Evolutionary conservation across 73 alveolate species (phyloP).

Genomic region (Diophrys sp.): DNA sequence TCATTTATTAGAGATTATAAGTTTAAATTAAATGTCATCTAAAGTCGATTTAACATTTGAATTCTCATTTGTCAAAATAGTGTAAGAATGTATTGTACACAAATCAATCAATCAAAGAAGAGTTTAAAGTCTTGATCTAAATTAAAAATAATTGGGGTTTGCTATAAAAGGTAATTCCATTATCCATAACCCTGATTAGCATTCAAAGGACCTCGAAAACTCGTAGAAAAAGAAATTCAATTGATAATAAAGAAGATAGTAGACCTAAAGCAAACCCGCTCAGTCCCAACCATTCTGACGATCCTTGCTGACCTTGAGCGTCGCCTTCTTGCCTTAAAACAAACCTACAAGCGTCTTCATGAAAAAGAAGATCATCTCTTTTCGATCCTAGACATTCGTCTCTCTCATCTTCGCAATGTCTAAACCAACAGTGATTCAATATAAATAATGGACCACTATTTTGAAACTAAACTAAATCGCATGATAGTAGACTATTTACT

Average conservation of each 20-base stretch:
- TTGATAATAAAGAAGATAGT: constrained; percentile 14
- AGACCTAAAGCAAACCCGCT: constrained; percentile 7
- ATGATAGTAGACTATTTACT: constrained; percentile 55
- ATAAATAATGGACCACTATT: constrained; percentile 37
- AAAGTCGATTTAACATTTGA: constrained; percentile 26
- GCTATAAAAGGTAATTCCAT: background rate
- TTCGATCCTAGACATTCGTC: constrained; percentile 24
- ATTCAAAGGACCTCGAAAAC: constrained; percentile 37
- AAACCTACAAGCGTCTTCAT: constrained; percentile 19
- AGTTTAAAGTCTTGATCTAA: background rate
- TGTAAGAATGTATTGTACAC: constrained; percentile 34
- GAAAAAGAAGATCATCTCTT: constrained; percentile 49
- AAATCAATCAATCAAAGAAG: constrained; percentile 8
- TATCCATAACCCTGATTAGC: constrained; percentile 14
- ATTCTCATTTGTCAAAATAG: constrained; percentile 28
- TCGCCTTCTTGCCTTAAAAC: background rate
- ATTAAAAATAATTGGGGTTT: no score
- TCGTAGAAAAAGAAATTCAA: constrained; percentile 35
- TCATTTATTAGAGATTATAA: background rate
- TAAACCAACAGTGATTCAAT: constrained; percentile 12
- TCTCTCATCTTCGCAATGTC: constrained; percentile 17
- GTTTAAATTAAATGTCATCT: background rate
- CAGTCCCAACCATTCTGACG: constrained; percentile 12
- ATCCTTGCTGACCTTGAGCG: constrained; percentile 1
- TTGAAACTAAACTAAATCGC: constrained; percentile 36